Percentiles rank a stretch among this genome's conserved stretches.
Conservation (phyloP, 805 yeast species). For the Lipomyces japonicus region DNA sequence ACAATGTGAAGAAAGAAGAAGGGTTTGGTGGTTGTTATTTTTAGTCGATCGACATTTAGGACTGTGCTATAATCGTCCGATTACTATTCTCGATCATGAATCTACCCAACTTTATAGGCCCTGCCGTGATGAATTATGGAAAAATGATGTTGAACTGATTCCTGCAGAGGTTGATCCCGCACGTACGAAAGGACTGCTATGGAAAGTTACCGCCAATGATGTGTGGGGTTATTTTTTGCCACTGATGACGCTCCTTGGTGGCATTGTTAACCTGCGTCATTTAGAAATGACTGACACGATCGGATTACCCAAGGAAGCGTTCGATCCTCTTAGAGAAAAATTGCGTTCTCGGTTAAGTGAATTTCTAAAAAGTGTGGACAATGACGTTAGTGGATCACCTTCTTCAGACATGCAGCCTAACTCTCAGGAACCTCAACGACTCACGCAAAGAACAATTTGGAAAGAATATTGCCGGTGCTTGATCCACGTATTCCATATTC, state of each 20-base stretch:
- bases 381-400: slow-evolving; percentile 16
- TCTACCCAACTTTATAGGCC: slow-evolving; percentile 37
- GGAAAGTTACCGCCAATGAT: slow-evolving; percentile 36
- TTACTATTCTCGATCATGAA: slow-evolving; percentile 38
- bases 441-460: slow-evolving; percentile 17
- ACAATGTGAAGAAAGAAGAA: slow-evolving; percentile 40
- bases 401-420: slow-evolving; percentile 16
- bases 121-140: slow-evolving; percentile 39
- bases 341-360: slow-evolving; percentile 22
- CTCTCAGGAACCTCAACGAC: slow-evolving; percentile 21
- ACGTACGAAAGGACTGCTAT: slow-evolving; percentile 33
- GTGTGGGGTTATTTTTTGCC: slow-evolving; percentile 43
- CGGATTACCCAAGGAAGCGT: slow-evolving; percentile 19
- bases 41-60: slow-evolving; percentile 42
- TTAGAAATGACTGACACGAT: slow-evolving; percentile 32
- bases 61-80: slow-evolving; percentile 39
- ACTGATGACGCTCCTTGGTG: slow-evolving; percentile 37
- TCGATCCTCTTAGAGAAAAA: slow-evolving; percentile 23
- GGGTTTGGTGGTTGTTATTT: slow-evolving; percentile 45
- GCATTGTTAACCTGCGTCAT: slow-evolving; percentile 31
- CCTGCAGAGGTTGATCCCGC: slow-evolving; percentile 36
- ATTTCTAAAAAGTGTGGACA: slow-evolving; percentile 16
- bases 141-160: slow-evolving; percentile 30
- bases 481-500: slow-evolving; percentile 33
- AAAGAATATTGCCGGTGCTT: slow-evolving; percentile 26